Evolutionary conservation across 2,329 filamentous ascomycete species (phyloP).

Genomic region (Beauveria australis): DNA sequence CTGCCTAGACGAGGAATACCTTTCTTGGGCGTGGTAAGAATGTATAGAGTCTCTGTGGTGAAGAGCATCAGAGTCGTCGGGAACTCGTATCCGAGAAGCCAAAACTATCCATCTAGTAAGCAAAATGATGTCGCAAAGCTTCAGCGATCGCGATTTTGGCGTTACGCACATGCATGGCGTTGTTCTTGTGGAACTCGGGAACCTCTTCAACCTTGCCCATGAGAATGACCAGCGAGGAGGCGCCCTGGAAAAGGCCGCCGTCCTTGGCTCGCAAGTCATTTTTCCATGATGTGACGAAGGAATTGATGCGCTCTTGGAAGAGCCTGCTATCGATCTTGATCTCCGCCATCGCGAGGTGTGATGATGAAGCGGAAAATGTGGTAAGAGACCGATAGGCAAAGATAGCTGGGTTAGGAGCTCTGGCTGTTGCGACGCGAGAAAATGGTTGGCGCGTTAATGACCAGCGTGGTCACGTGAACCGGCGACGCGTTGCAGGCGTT

Average conservation of each 20-base stretch:
- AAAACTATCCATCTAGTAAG: conserved; percentile 56
- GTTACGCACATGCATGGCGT: conserved; percentile 62
- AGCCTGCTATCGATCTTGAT: conserved; percentile 91
- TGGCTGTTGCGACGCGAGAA: conserved; percentile 28
- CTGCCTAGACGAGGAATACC: conserved; percentile 41
- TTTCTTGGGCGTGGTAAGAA: conserved; percentile 96
- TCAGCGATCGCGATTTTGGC: background rate
- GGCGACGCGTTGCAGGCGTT: background rate
- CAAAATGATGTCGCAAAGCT: background rate
- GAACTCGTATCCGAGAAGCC: conserved; percentile 97
- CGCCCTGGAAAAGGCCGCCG: conserved; percentile 73
- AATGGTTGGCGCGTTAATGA: conserved; percentile 36
- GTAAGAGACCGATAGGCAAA: conserved; percentile 19
- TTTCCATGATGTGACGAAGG: conserved; percentile 89
- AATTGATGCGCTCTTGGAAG: conserved; percentile 88
- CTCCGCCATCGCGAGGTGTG: conserved; percentile 54
- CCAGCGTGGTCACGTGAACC: conserved; percentile 27
- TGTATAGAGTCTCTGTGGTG: conserved; percentile 78
- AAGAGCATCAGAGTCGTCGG: conserved; percentile 91
- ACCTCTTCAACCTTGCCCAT: conserved; percentile 94
- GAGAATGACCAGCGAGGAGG: conserved; percentile 75
- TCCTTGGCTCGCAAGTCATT: conserved; percentile 85
- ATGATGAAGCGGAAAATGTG: conserved; percentile 17
- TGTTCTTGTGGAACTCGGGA: conserved; percentile 87
- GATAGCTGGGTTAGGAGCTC: conserved; percentile 19